phyloP scores from a whole-genome alignment of 148 eudicot genomes.

The Vaccinium myrtillus region DNA sequence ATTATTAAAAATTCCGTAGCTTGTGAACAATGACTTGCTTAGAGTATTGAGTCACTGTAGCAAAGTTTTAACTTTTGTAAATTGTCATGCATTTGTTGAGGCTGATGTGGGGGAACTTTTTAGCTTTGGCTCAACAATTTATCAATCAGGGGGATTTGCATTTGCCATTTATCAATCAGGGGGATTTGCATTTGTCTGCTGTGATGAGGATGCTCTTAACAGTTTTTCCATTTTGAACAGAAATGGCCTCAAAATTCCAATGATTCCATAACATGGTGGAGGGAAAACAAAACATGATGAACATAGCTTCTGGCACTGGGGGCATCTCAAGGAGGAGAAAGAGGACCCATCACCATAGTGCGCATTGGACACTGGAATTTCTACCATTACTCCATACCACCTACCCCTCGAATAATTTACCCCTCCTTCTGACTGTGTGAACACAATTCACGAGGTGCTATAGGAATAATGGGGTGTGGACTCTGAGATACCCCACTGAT shows the following conservation, averaged over 20 bases:
- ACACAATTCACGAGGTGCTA: not conserved
- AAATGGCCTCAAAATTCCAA: not conserved
- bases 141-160: too few relatives aligned
- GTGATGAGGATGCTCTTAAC: too few relatives aligned
- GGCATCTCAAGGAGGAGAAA: not conserved
- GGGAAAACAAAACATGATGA: not conserved
- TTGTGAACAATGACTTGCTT: too few relatives aligned
- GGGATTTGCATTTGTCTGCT: too few relatives aligned
- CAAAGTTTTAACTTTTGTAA: too few relatives aligned
- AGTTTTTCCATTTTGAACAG: not conserved
- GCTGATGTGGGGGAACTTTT: too few relatives aligned
- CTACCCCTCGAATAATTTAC: not conserved
- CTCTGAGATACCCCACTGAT: not conserved
- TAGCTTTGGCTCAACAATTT: too few relatives aligned
- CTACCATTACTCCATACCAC: not conserved
- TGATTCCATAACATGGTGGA: too few relatives aligned
- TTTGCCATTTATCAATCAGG: too few relatives aligned
- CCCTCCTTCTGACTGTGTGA: not conserved
- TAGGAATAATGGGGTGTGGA: not conserved
- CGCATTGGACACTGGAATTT: not conserved
- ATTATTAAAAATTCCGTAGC: too few relatives aligned
- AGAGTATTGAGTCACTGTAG: too few relatives aligned
- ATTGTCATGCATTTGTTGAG: too few relatives aligned
- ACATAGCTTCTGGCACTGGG: not conserved
- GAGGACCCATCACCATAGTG: not conserved